Conservation (phyloP, 2,329 filamentous ascomycete species). For the Trichoderma afroharzianum region DNA sequence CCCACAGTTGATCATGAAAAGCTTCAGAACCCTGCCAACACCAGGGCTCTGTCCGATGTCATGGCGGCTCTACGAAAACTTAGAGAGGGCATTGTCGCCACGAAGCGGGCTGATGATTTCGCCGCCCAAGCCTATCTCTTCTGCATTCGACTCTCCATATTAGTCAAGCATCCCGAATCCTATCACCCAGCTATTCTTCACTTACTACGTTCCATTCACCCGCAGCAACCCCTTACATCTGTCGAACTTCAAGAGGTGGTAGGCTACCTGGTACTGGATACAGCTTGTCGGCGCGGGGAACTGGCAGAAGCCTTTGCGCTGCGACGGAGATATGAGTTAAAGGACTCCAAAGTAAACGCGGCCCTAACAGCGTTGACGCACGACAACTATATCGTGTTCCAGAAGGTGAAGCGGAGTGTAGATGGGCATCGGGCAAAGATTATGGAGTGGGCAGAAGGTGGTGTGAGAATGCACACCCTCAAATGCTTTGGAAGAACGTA, state of each 20-base stretch:
- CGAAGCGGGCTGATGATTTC: constrained; percentile 73
- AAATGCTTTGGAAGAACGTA: constrained; percentile 87
- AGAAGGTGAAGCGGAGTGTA: constrained; percentile 64
- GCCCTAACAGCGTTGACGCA: constrained; percentile 68
- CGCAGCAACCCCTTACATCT: constrained; percentile 61
- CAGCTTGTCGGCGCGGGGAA: constrained; percentile 78
- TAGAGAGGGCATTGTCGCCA: constrained; percentile 81
- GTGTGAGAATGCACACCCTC: constrained; percentile 71
- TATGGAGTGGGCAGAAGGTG: constrained; percentile 75
- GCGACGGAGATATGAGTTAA: constrained; percentile 57
- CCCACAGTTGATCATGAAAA: constrained; percentile 4
- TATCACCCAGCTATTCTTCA: constrained; percentile 86
- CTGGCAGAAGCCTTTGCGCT: constrained; percentile 69
- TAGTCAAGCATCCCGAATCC: constrained; percentile 77
- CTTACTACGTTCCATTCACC: constrained; percentile 69
- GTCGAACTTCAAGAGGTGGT: constrained; percentile 76
- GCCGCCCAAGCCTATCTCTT: constrained; percentile 89
- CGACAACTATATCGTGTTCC: constrained; percentile 81
- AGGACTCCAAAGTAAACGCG: constrained; percentile 64
- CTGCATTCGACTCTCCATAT: constrained; percentile 77
- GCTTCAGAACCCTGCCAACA: constrained; percentile 35
- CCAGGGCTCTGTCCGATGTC: constrained; percentile 67
- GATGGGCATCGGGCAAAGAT: constrained; percentile 78
- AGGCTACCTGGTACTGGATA: constrained; percentile 79
- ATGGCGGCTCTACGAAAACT: constrained; percentile 86